phyloP scores from a whole-genome alignment of 352 stramenopile genomes.

The Blastocystis hominis region DNA sequence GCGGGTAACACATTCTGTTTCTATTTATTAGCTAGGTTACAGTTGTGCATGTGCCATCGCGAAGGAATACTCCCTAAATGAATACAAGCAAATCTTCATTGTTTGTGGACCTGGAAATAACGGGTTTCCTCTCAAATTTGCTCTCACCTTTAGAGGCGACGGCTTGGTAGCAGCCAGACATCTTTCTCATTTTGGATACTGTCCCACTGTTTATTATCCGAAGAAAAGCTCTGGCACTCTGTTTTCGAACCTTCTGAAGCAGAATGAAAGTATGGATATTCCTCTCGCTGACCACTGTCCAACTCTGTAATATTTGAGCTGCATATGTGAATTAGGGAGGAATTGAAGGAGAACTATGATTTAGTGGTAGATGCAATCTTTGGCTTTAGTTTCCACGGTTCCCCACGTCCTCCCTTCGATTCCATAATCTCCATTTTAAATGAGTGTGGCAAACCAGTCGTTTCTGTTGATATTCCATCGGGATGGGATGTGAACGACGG shows the following conservation, averaged over 20 bases:
- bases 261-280: slow-evolving; percentile 63
- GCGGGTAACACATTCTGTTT: slow-evolving; percentile 84
- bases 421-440: slow-evolving; percentile 67
- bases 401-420: slow-evolving; percentile 78
- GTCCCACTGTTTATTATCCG: slow-evolving; percentile 83
- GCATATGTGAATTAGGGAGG: slow-evolving; percentile 59
- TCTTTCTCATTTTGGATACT: slow-evolving; percentile 89
- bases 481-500: slow-evolving; percentile 88
- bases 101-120: slow-evolving; percentile 94
- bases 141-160: slow-evolving; percentile 70
- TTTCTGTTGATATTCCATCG: slow-evolving; percentile 93
- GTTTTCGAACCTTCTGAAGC: slow-evolving; percentile 67
- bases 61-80: slow-evolving; percentile 66
- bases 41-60: slow-evolving; percentile 67
- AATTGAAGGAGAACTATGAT: slow-evolving; percentile 69
- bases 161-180: slow-evolving; percentile 92
- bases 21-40: slow-evolving; percentile 51
- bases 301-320: slow-evolving; percentile 36
- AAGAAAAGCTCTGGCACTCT: slow-evolving; percentile 70
- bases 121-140: slow-evolving; percentile 63
- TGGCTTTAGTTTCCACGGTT: slow-evolving; percentile 87
- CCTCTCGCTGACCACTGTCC: slow-evolving; percentile 47
- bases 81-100: slow-evolving; percentile 70
- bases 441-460: slow-evolving; percentile 67
- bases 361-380: slow-evolving; percentile 96